A percentile compares a stretch with the other conserved stretches of the same genome.
phyloP scores from a whole-genome alignment of 352 stramenopile genomes.

The Globisporangium nagaii region DNA sequence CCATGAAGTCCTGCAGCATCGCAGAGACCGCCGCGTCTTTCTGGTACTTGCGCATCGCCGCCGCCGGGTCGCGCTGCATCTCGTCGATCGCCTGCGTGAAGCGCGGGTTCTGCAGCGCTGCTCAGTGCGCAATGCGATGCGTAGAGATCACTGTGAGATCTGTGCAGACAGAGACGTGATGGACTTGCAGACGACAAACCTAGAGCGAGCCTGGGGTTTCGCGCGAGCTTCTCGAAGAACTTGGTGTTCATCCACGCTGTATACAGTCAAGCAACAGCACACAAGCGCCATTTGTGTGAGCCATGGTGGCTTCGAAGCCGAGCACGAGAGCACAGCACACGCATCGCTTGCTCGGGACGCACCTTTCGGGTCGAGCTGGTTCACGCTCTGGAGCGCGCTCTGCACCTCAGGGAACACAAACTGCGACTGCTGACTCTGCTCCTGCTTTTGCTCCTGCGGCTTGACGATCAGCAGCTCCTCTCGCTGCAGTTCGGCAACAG shows the following conservation, averaged over 20 bases:
- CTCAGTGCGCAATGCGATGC: neutral
- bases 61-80: constrained; percentile 55
- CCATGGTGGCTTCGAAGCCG: too few species aligned
- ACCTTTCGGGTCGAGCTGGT: constrained; percentile 65
- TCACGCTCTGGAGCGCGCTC: constrained; percentile 47
- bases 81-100: constrained; percentile 69
- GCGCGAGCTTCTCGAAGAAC: constrained; percentile 66
- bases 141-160: too few species aligned
- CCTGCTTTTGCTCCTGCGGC: neutral
- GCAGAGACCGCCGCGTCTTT: constrained; percentile 49
- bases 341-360: too few species aligned
- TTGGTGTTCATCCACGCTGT: constrained; percentile 71
- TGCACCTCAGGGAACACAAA: constrained; percentile 80
- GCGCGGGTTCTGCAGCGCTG: constrained; percentile 59
- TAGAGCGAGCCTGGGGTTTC: constrained; percentile 44
- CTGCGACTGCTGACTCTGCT: constrained; percentile 1
- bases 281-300: neutral
- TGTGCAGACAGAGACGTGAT: too few species aligned
- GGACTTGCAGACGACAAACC: constrained; percentile 31
- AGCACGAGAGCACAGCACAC: too few species aligned
- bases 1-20: constrained; percentile 70
- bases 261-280: neutral
- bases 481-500: constrained; percentile 25
- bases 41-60: constrained; percentile 59
- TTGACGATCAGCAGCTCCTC: constrained; percentile 31